Percentiles rank a stretch among this genome's conserved stretches.
Evolutionary conservation across 1,284 basidiomycete genomes (phyloP).

Genomic region (Singerocomus rubriflavus): DNA sequence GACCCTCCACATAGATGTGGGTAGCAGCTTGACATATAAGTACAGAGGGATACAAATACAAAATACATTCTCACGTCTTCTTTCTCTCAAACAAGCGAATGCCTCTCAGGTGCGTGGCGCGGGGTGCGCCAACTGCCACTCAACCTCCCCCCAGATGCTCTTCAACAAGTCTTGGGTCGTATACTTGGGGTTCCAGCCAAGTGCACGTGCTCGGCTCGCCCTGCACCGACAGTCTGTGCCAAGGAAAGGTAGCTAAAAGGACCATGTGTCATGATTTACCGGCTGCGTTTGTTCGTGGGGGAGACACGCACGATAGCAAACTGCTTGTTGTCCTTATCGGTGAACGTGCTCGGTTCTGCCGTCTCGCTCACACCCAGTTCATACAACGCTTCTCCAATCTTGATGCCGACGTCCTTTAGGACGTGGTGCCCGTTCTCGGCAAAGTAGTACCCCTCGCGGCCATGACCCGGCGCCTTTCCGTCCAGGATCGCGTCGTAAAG

Average conservation of each 20-base stretch:
- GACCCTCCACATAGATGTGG: neutral
- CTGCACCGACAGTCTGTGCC: slow-evolving; percentile 54
- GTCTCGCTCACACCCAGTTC: slow-evolving; percentile 31
- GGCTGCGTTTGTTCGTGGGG: neutral
- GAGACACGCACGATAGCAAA: slow-evolving; percentile 18
- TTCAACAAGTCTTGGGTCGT: slow-evolving; percentile 45
- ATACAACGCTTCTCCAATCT: slow-evolving; percentile 31
- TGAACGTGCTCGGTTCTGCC: slow-evolving; percentile 33
- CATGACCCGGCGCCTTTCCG: slow-evolving; percentile 36
- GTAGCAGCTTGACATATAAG: neutral
- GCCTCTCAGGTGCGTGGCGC: neutral
- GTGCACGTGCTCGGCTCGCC: slow-evolving; percentile 46
- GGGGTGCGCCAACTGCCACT: slow-evolving; percentile 25
- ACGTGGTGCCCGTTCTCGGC: slow-evolving; percentile 46
- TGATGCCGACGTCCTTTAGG: slow-evolving; percentile 29
- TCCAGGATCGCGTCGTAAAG: slow-evolving; percentile 34
- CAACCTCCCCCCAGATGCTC: slow-evolving; percentile 44
- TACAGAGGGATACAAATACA: neutral
- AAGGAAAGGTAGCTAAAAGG: slow-evolving; percentile 37
- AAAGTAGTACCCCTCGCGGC: slow-evolving; percentile 51
- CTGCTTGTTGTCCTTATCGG: slow-evolving; percentile 32
- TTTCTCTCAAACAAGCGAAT: too few species aligned
- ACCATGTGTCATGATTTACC: neutral
- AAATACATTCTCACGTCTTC: neutral
- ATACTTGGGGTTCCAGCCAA: slow-evolving; percentile 56